These are phyloP conservation scores for Suillus cothurnatus DNA, from an alignment of 768 basidiomycete species.

Conservation along the genomic window DNA sequence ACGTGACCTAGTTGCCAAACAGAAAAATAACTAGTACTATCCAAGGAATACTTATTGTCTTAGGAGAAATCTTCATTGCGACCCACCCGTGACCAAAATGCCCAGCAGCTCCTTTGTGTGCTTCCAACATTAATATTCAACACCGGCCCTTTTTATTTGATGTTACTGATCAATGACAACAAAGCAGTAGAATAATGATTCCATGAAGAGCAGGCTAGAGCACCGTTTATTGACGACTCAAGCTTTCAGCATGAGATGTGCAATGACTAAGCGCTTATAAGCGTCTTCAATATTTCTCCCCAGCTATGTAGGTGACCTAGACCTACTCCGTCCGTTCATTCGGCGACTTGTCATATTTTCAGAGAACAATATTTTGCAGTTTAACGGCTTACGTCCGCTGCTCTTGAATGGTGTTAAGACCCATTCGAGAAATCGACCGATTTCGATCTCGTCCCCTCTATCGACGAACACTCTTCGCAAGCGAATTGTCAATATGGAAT, in stretches of 20 bases:
- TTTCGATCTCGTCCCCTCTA: background rate
- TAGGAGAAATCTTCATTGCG: conserved; percentile 27
- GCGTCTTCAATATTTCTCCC: too few relatives aligned
- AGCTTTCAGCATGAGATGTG: too few relatives aligned
- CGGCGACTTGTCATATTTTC: background rate
- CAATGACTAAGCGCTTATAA: background rate
- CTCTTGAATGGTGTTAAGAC: background rate
- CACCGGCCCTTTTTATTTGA: conserved; percentile 64
- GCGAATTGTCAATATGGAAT: background rate
- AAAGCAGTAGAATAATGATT: background rate
- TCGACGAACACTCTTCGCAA: background rate
- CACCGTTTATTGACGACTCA: too few relatives aligned
- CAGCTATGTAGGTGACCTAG: too few relatives aligned
- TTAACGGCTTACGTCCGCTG: background rate
- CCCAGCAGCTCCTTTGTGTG: conserved; percentile 66
- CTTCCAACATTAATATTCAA: conserved; percentile 77
- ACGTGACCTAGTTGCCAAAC: background rate
- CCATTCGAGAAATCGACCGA: background rate
- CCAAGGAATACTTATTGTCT: too few relatives aligned
- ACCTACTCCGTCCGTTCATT: background rate
- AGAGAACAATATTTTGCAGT: background rate
- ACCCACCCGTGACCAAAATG: conserved; percentile 51
- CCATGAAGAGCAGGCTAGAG: background rate
- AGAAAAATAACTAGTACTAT: background rate
- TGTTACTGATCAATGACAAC: conserved; percentile 36